Conservation (phyloP, 352 stramenopile genomes). For the Pythium insidiosum region DNA sequence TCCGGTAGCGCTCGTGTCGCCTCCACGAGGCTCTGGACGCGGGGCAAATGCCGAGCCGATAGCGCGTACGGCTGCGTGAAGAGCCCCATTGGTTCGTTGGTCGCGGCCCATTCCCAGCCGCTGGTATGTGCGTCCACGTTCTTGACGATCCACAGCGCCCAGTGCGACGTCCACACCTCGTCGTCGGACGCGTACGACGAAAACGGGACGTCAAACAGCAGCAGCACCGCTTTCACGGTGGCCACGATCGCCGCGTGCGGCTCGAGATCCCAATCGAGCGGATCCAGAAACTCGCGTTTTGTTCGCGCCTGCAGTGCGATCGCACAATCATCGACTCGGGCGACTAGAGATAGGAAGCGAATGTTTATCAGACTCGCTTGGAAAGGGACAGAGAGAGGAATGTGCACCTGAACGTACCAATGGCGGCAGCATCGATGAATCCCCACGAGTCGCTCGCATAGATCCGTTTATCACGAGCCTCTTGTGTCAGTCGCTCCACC, state of each 20-base stretch:
- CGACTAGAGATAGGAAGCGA: slow-evolving; percentile 17
- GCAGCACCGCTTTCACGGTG: slow-evolving; percentile 39
- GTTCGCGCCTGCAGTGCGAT: slow-evolving; percentile 45
- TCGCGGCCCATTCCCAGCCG: slow-evolving; percentile 56
- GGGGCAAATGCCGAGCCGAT: slow-evolving; percentile 24
- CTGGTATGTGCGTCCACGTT: slow-evolving; percentile 60
- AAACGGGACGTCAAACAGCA: slow-evolving; percentile 42
- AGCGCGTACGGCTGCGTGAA: slow-evolving; percentile 71
- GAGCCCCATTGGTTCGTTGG: slow-evolving; percentile 51
- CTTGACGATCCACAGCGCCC: slow-evolving; percentile 68
- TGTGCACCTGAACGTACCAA: slow-evolving; percentile 20
- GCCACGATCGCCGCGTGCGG: slow-evolving; percentile 33
- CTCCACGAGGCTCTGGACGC: slow-evolving; percentile 23
- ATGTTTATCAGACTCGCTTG: too few species aligned
- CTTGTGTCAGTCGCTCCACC: slow-evolving; percentile 8
- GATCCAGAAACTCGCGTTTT: slow-evolving; percentile 56
- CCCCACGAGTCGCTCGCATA: slow-evolving; percentile 40
- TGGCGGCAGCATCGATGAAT: slow-evolving; percentile 44
- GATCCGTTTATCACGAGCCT: slow-evolving; percentile 26
- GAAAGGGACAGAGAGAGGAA: too few species aligned
- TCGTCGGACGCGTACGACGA: slow-evolving; percentile 15
- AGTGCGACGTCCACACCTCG: slow-evolving; percentile 34
- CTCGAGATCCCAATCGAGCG: slow-evolving; percentile 47
- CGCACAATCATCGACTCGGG: slow-evolving; percentile 44
- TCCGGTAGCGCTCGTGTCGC: slow-evolving; percentile 7